phyloP scores from a whole-genome alignment of 192 early-diverging fungal species.

The Coemansia sp. region DNA sequence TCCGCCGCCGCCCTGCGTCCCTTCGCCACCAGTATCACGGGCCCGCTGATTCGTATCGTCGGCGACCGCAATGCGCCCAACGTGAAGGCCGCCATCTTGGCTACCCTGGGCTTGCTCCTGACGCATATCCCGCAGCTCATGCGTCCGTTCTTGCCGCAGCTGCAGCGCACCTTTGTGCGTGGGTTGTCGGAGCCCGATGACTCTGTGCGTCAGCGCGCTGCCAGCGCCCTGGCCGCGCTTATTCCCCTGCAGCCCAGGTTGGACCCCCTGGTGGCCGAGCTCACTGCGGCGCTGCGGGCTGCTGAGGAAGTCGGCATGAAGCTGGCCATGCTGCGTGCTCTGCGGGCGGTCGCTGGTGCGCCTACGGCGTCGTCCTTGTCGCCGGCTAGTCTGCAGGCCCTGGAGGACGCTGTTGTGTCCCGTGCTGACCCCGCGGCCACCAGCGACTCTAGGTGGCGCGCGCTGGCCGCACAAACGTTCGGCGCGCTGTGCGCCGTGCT shows the following conservation, averaged over 20 bases:
- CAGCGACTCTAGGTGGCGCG: slow-evolving; percentile 25
- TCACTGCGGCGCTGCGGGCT: slow-evolving; percentile 21
- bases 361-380: slow-evolving; percentile 30
- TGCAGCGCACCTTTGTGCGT: slow-evolving; percentile 96
- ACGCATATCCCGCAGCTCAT: slow-evolving; percentile 81
- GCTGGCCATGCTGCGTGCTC: slow-evolving; percentile 33
- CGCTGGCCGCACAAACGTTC: slow-evolving; percentile 27
- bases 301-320: slow-evolving; percentile 28
- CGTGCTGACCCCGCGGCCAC: slow-evolving; percentile 1
- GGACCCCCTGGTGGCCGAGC: slow-evolving; percentile 47
- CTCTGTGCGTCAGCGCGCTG: slow-evolving; percentile 79
- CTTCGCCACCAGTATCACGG: slow-evolving; percentile 94
- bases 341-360: slow-evolving; percentile 27
- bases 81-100: slow-evolving; percentile 92
- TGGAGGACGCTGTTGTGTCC: slow-evolving; percentile 25
- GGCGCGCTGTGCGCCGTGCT: slow-evolving; percentile 37
- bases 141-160: slow-evolving; percentile 97
- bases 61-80: slow-evolving; percentile 88
- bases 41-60: slow-evolving; percentile 95
- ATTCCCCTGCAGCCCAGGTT: slow-evolving; percentile 42
- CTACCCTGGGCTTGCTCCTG: slow-evolving; percentile 78
- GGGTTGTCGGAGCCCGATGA: slow-evolving; percentile 73
- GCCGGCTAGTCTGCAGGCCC: slow-evolving; percentile 27
- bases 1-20: slow-evolving; percentile 70
- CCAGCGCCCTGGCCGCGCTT: slow-evolving; percentile 64